phyloP scores from a whole-genome alignment of 805 yeast genomes.

The Candida ovalis region DNA sequence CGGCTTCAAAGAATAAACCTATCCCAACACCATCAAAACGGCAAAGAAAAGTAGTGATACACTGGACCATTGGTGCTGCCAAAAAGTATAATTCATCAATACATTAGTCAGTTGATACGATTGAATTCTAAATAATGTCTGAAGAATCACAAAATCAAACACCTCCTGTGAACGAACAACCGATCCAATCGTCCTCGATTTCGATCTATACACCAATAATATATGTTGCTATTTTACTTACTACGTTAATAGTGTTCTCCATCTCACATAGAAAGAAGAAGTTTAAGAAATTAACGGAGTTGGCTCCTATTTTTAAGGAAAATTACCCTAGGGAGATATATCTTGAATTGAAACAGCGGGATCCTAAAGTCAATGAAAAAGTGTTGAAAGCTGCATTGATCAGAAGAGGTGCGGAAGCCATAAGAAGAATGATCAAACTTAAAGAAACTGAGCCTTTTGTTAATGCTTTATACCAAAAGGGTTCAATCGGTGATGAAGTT shows the following conservation, averaged over 20 bases:
- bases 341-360: conserved; percentile 49
- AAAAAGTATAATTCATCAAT: no score
- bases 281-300: conserved; percentile 47
- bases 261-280: conserved; percentile 60
- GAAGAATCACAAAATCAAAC: conserved; percentile 11
- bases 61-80: no score
- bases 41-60: no score
- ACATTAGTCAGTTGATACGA: no score
- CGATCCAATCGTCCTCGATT: conserved; percentile 32
- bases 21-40: no score
- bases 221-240: conserved; percentile 65
- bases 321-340: conserved; percentile 66
- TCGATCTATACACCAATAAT: conserved; percentile 70
- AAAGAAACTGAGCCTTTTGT: conserved; percentile 74
- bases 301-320: conserved; percentile 71
- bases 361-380: conserved; percentile 66
- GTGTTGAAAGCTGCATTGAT: conserved; percentile 43
- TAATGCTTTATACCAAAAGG: conserved; percentile 73
- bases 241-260: conserved; percentile 68
- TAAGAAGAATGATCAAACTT: conserved; percentile 77
- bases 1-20: no score
- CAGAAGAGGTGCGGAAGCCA: conserved; percentile 74
- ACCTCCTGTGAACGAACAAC: conserved; percentile 17
- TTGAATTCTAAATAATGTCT: conserved; percentile 6
- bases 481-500: conserved; percentile 87